Base-by-base conservation (phyloP, 2,329 filamentous ascomycete genomes). In the Magnaporthiopsis rhizophila region DNA sequence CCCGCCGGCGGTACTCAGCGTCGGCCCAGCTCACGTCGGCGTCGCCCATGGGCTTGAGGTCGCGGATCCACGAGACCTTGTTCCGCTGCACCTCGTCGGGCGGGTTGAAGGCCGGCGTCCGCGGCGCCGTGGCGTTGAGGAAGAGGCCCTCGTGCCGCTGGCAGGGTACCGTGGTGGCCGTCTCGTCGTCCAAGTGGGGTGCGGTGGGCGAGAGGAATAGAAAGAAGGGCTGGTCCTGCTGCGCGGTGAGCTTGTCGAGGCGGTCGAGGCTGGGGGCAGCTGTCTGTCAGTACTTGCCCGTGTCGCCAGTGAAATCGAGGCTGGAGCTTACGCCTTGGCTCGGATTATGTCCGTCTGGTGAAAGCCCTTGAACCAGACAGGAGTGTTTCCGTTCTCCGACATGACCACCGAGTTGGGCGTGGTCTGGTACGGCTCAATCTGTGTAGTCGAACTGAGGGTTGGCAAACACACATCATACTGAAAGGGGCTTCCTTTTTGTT, bases 301-400 rank as follows among this genome's bases (percentile, higher is more conserved):
- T 32, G 3, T 8, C 30, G 30, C 30, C 3, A 32, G 30, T 32
- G 30, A 32, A 32, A 8, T 32, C 8, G 36, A 38, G 7, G 18
- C 38, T 50, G 45, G 18, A 50, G 4, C 45, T 24, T 53, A 53
- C 65, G 38, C 67, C 66, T 85, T 85, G 8, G 77, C 69, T 0
- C 79, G 76, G 30, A 86, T 74, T 1, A 87, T 74, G 67, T 87
- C 85, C 0, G 80, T 81, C 0, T 77, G 81, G 69, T 88, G 82
- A 58, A 81, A 73, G 1, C 83, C 83, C 58, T 83, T 77, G 65
- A 84, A 81, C 68, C 80, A 84, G 12, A 82, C 76, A 0, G 86
- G 86, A 0, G 77, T 71, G 2, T 84, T 80, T 1, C 76, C 72
- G 58, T 73, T 72, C 45, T 65, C 62, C 2, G 70, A 72, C 38